phyloP scores from a whole-genome alignment of 768 basidiomycete species.

The Serendipita sp. region DNA sequence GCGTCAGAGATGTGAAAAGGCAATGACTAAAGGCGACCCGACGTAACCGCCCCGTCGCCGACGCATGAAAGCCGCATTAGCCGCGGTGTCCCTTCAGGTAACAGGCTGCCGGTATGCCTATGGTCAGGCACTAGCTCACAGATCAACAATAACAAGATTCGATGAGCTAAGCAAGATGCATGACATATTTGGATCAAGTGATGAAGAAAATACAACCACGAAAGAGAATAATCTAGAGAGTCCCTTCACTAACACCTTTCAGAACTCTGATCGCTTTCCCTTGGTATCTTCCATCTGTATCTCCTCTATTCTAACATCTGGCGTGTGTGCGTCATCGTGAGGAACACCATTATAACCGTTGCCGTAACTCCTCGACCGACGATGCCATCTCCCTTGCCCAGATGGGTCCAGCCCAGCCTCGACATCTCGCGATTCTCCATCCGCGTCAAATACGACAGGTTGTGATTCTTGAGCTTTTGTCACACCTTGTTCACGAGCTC shows the following conservation, averaged over 20 bases:
- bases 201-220: no score
- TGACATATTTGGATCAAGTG: neutral
- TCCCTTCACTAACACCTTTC: no score
- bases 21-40: neutral
- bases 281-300: neutral
- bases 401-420: neutral
- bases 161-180: neutral
- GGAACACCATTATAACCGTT: neutral
- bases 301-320: neutral
- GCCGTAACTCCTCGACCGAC: neutral
- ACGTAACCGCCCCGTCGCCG: neutral
- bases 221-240: no score
- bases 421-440: neutral
- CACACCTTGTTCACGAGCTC: neutral
- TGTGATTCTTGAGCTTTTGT: neutral
- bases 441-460: neutral
- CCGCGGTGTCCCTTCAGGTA: no score
- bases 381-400: neutral
- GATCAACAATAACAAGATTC: neutral
- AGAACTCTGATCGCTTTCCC: neutral
- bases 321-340: neutral
- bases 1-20: neutral
- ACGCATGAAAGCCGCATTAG: no score
- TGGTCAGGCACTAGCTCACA: no score
- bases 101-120: no score